Conservation (phyloP, 2,329 filamentous ascomycete genomes). For the Neonectria hederae region DNA sequence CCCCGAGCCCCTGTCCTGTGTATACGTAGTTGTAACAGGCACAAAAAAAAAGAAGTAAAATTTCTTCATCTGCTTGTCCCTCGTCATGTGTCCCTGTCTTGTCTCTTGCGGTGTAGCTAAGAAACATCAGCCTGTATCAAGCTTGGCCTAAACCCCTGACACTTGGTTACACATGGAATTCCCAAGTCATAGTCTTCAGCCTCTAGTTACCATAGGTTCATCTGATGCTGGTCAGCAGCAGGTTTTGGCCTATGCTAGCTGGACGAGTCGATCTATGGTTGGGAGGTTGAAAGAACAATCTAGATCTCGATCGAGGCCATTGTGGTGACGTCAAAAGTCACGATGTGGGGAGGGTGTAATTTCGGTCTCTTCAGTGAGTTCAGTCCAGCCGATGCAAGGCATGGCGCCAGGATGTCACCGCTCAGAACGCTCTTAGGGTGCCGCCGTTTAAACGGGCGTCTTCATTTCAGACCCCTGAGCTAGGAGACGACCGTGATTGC, state of each 20-base stretch:
- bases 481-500: slow-evolving; percentile 6
- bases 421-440: neutral
- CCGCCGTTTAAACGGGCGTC: slow-evolving; percentile 10
- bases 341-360: slow-evolving; percentile 37
- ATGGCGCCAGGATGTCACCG: slow-evolving; percentile 18
- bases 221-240: neutral
- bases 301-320: slow-evolving; percentile 29
- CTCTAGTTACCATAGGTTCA: no score
- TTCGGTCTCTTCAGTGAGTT: slow-evolving; percentile 27
- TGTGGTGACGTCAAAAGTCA: slow-evolving; percentile 38
- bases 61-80: slow-evolving; percentile 29
- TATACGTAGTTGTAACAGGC: slow-evolving; percentile 53
- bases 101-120: neutral
- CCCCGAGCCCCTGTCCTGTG: slow-evolving; percentile 42
- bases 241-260: neutral
- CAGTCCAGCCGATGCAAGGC: slow-evolving; percentile 13
- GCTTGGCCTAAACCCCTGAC: no score
- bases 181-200: neutral
- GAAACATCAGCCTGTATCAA: no score
- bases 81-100: neutral
- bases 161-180: neutral
- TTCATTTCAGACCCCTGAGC: slow-evolving; percentile 26
- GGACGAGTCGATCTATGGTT: neutral
- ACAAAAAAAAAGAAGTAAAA: slow-evolving; percentile 50
- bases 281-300: slow-evolving; percentile 18